Evolutionary conservation across 169 alveolate genomes (phyloP).

Genomic region (Plasmodium gonderi): DNA sequence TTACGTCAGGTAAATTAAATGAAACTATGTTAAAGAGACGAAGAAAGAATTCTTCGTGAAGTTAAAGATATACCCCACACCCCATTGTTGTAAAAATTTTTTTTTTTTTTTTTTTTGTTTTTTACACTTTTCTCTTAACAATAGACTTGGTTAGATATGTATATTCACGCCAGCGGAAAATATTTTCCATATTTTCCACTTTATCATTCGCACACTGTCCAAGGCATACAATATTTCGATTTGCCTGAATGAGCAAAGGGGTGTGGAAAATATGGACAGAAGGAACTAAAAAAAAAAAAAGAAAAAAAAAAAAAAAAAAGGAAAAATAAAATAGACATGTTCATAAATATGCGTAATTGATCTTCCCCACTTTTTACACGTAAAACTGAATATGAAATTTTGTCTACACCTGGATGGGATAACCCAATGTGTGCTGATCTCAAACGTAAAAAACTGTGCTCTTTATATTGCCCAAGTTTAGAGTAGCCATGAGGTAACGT

Average conservation of each 20-base stretch:
- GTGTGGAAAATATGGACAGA: too few relatives aligned
- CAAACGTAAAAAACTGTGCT: not conserved
- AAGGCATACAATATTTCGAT: not conserved
- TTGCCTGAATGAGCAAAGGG: not conserved
- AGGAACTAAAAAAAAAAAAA: too few relatives aligned
- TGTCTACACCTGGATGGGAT: not conserved
- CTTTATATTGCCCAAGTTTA: slow-evolving; percentile 20
- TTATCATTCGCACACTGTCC: not conserved
- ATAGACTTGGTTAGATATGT: too few relatives aligned
- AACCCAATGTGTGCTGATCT: not conserved
- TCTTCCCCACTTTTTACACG: too few relatives aligned
- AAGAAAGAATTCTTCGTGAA: not conserved
- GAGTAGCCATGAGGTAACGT: slow-evolving; percentile 11
- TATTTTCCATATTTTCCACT: not conserved
- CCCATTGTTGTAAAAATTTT: not conserved
- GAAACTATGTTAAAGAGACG: too few relatives aligned
- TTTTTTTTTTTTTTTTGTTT: too few relatives aligned
- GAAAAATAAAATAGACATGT: too few relatives aligned
- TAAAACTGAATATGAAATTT: too few relatives aligned
- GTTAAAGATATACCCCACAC: not conserved
- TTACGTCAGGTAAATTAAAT: too few relatives aligned
- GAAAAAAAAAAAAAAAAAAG: too few relatives aligned
- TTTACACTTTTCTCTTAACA: too few relatives aligned
- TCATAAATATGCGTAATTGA: too few relatives aligned
- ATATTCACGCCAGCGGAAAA: not conserved